A percentile compares a stretch with the other conserved stretches of the same genome.
phyloP scores from a whole-genome alignment of 441 rosid genomes.

The Bocquillonia castaneifolia region DNA sequence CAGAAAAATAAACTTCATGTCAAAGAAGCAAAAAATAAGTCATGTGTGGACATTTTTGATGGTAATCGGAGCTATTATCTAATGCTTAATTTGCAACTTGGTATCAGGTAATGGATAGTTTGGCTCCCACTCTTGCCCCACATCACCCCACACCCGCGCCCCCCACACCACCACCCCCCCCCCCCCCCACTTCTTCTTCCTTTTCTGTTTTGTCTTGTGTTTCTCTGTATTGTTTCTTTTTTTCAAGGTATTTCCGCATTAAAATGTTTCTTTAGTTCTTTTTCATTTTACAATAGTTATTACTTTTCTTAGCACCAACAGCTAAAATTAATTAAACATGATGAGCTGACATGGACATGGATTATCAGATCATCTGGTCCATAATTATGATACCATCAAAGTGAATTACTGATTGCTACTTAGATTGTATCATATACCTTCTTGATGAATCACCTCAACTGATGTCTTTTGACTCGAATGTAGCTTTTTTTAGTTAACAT shows the following conservation, averaged over 20 bases:
- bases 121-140: background rate
- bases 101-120: constrained; percentile 65
- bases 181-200: background rate
- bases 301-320: background rate
- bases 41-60: constrained; percentile 42
- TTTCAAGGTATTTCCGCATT: background rate
- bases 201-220: too few species aligned
- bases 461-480: background rate
- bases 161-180: background rate
- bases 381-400: background rate
- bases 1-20: constrained; percentile 37
- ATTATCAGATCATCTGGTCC: background rate
- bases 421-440: background rate
- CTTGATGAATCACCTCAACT: background rate
- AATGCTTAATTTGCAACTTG: constrained; percentile 93
- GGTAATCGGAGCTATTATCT: constrained; percentile 58
- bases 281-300: background rate
- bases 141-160: background rate
- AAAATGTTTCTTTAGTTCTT: background rate
- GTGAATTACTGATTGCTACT: background rate
- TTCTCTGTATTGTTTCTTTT: background rate
- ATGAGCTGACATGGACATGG: background rate
- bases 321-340: background rate
- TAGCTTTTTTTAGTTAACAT: background rate
- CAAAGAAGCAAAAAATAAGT: constrained; percentile 44